Evolutionary conservation across 331 rosid genomes (phyloP).

Genomic region (Acacia pycnantha): DNA sequence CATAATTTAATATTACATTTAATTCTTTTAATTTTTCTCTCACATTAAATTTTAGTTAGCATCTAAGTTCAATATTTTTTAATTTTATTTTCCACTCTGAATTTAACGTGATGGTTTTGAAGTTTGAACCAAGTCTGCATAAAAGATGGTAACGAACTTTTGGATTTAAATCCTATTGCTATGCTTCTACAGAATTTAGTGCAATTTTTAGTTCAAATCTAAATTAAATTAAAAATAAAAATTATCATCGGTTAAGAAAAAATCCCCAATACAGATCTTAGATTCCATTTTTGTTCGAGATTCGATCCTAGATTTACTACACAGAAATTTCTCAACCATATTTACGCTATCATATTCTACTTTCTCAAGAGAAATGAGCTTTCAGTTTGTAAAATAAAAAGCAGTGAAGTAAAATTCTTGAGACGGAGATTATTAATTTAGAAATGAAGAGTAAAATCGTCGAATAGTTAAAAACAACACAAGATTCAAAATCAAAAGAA

Average conservation of each 20-base stretch:
- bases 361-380: background rate
- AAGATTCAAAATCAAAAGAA: conserved; percentile 28
- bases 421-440: background rate
- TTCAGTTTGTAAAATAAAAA: background rate
- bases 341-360: background rate
- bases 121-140: background rate
- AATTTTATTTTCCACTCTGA: background rate
- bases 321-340: background rate
- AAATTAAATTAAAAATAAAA: background rate
- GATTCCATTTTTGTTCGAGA: background rate
- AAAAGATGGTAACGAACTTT: too few species aligned
- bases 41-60: background rate
- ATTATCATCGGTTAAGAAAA: background rate
- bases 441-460: background rate
- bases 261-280: background rate
- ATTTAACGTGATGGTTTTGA: background rate
- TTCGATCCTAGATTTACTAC: background rate
- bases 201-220: background rate
- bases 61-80: background rate
- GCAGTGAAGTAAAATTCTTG: background rate
- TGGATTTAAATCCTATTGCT: too few species aligned
- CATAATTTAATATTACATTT: too few species aligned
- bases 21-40: background rate
- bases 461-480: conserved; percentile 13
- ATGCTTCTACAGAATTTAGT: background rate